Evolutionary conservation across 805 yeast species (phyloP).

Genomic region (Zygoascus tannicola): DNA sequence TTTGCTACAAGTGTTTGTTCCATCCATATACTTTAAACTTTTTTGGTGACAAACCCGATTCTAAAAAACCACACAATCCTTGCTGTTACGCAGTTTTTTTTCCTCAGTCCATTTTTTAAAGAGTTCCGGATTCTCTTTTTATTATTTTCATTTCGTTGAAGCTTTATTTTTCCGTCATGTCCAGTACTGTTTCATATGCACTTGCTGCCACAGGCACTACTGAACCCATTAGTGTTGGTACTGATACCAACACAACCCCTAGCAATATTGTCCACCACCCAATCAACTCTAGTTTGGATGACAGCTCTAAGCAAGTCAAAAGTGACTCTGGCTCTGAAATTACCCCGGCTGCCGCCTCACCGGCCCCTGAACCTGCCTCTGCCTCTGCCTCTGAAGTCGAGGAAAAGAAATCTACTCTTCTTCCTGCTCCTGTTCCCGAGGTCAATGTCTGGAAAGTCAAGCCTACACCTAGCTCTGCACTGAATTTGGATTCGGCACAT

Average conservation of each 20-base stretch:
- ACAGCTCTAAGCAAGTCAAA: neutral
- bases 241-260: neutral
- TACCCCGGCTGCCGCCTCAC: neutral
- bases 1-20: too few species aligned
- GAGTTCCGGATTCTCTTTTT: too few species aligned
- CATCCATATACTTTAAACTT: too few species aligned
- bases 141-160: too few species aligned
- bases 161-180: too few species aligned
- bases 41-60: too few species aligned
- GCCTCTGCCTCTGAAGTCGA: conserved; percentile 21
- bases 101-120: too few species aligned
- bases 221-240: neutral
- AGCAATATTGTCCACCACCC: too few species aligned
- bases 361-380: conserved; percentile 1
- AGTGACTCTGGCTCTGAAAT: neutral
- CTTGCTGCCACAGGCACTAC: neutral
- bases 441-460: conserved; percentile 50
- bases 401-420: conserved; percentile 29
- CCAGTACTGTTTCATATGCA: neutral
- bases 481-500: conserved; percentile 14
- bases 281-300: too few species aligned
- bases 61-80: too few species aligned
- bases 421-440: conserved; percentile 60
- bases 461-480: conserved; percentile 1
- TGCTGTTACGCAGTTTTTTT: too few species aligned